Evolutionary conservation across 1,139 yeast species (phyloP), one percentile per base, ranked within the genome.

Genomic region (Hansenula sp.): DNA sequence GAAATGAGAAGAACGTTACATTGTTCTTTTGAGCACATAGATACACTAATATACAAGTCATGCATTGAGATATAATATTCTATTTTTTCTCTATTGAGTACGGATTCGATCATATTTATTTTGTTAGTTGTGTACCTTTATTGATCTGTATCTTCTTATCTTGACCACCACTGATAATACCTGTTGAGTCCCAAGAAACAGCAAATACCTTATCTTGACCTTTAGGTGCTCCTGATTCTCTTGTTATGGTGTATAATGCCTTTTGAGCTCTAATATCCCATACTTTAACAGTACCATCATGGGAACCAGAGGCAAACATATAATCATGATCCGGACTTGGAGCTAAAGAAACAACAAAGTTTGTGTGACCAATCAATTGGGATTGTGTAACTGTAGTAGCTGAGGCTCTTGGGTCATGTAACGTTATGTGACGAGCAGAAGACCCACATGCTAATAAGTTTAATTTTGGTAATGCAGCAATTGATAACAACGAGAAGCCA

Each of bases 231-330:
- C 63, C 60, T 30, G 76, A 72, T 54, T 84, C 81, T 63, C 96
- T 78, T 24, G 87, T 77, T 42, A 91, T 80, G n/a, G 95, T 87
- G 63, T 85, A 87, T 68, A 90, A 72, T n/a, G 95, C 76, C 57
- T 83, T 79, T 52, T 83, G 87, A 2, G 96, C 85, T 59, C 99
- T 80, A 12, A 91, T 77, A 65, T 93, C 99, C 99, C 99, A 93
- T 18, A 93, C 85, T 57, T 90, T 84, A 36, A 86, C 94, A 2
- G 96, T 86, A 24, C 98, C 97, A 65, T 93, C 99, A 62, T 90
- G 96, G 13, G 97, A 89, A 16, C 86, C 96, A 8, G 96, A 86
- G 18, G 89, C 81, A 59, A 93, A 77, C 82, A 89, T 79, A 65
- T 88, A 83, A 41, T 79, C 86, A 55, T 81, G 84, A 50, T 77